Base-by-base conservation (phyloP, 2,329 filamentous ascomycete species). In the Phialophora macrospora region DNA sequence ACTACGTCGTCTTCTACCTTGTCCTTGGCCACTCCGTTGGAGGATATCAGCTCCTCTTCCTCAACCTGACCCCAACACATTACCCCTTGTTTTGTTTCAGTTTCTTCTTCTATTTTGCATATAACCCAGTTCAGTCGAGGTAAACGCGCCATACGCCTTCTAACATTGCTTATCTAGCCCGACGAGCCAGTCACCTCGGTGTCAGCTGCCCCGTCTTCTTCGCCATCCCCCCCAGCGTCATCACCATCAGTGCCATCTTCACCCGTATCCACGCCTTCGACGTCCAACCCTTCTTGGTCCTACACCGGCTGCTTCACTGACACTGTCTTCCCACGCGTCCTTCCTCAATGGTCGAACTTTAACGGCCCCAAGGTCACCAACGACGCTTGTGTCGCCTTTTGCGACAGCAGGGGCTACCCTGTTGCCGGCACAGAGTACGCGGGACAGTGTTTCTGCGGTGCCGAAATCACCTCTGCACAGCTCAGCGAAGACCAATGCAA, bases 401-500 rank as follows among this genome's bases (percentile, higher is more conserved):
- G 85, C 74, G 74, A 79, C 7, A 69, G 69, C 38, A 74, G 74
- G 52, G 82, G 83, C 8, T 84, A 77, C 68, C 69, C 75, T 46
- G 75, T 84, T 63, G 82, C 83, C 0, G 82, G 82, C 26, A 83
- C 82, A 20, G 81, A 84, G 70, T 81, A 81, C 28, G 79, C 78
- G 38, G 77, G 78, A 24, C 77, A 80, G 67, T 85, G 82, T 74
- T 83, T 80, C 72, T 85, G 82, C 67, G 82, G 80, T 17, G 77
- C 81, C 67, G 56, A 67, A 17, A 55, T 66, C 46, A 46, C 38
- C 4, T 64, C 60, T 4, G 11, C 57, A 4, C 17, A 51, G 34
- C 49, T 68, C 12, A 59, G 67, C 24, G 70, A 69, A 38, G 38
- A 54, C 6, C 58, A 71, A 24, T 75, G 73, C 55, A 67, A 64